Conservation (phyloP, 768 basidiomycete species). For the Epithele typhae region DNA sequence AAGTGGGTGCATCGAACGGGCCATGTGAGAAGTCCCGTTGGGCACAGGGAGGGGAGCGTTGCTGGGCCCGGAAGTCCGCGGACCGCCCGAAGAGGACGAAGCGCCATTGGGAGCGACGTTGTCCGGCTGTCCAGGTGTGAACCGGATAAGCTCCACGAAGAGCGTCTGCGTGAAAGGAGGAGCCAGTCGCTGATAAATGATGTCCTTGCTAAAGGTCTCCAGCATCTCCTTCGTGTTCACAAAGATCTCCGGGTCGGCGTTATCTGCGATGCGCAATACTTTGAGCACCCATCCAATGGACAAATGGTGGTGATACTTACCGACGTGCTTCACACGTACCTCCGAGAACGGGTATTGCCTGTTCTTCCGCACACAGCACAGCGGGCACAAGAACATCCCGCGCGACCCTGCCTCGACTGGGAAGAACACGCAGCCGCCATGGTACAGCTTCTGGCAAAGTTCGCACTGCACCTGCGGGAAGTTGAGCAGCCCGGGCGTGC, state of each 20-base stretch:
- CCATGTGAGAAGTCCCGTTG: conserved; percentile 12
- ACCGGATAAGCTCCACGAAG: conserved; percentile 69
- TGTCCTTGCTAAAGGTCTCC: conserved; percentile 65
- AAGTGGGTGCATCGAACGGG: conserved; percentile 8
- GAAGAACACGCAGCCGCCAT: conserved; percentile 74
- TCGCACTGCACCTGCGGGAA: conserved; percentile 68
- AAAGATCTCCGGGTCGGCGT: conserved; percentile 51
- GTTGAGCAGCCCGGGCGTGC: conserved; percentile 52
- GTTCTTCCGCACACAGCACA: conserved; percentile 76
- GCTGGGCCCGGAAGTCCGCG: neutral
- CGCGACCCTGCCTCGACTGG: conserved; percentile 39
- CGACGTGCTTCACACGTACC: conserved; percentile 63
- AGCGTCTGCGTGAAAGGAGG: conserved; percentile 62
- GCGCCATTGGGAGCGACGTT: conserved; percentile 24
- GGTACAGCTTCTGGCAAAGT: conserved; percentile 60
- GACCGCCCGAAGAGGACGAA: conserved; percentile 19
- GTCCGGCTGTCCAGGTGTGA: conserved; percentile 52
- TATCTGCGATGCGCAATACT: too few species aligned
- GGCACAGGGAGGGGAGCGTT: neutral
- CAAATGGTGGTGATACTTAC: conserved; percentile 32
- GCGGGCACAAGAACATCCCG: conserved; percentile 60
- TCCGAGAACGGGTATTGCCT: conserved; percentile 69
- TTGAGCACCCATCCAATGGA: too few species aligned
- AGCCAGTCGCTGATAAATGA: conserved; percentile 64
- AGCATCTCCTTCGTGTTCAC: conserved; percentile 73